These are phyloP conservation scores for Epichloe typhina DNA, from an alignment of 2,329 filamentous ascomycete genomes.

Conservation along the genomic window DNA sequence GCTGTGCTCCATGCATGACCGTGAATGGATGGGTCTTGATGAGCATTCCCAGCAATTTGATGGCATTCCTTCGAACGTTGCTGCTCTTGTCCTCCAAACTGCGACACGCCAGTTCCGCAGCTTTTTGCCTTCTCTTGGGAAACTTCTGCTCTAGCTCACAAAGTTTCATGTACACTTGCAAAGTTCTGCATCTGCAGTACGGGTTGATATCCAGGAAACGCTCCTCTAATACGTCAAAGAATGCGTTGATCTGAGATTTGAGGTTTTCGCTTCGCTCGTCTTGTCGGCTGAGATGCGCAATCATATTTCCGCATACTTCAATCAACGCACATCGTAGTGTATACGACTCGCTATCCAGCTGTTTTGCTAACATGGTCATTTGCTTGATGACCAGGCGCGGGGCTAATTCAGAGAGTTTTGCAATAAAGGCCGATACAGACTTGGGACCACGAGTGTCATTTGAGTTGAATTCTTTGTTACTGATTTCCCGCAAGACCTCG, in stretches of 20 bases:
- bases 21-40: constrained; percentile 93
- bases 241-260: constrained; percentile 89
- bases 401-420: constrained; percentile 83
- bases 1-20: constrained; percentile 76
- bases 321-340: constrained; percentile 87
- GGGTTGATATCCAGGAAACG: constrained; percentile 94
- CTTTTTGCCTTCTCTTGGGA: constrained; percentile 78
- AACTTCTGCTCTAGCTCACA: constrained; percentile 96
- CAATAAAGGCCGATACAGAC: constrained; percentile 86
- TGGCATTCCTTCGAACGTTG: constrained; percentile 87
- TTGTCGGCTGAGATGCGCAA: constrained; percentile 78
- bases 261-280: constrained; percentile 86
- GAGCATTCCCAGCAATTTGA: constrained; percentile 77
- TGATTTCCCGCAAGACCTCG: constrained; percentile 85
- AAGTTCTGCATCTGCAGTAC: constrained; percentile 80
- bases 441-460: constrained; percentile 94
- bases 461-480: constrained; percentile 95
- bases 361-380: constrained; percentile 88
- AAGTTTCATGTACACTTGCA: constrained; percentile 85
- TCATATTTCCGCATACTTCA: constrained; percentile 93
- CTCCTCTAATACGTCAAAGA: constrained; percentile 93
- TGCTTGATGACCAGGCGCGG: constrained; percentile 92
- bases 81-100: constrained; percentile 97
- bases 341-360: constrained; percentile 94
- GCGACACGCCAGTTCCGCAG: constrained; percentile 72